Evolutionary conservation across 768 basidiomycete genomes (phyloP), one percentile per base, ranked within the genome.

Genomic region (Solioccasus polychromus): DNA sequence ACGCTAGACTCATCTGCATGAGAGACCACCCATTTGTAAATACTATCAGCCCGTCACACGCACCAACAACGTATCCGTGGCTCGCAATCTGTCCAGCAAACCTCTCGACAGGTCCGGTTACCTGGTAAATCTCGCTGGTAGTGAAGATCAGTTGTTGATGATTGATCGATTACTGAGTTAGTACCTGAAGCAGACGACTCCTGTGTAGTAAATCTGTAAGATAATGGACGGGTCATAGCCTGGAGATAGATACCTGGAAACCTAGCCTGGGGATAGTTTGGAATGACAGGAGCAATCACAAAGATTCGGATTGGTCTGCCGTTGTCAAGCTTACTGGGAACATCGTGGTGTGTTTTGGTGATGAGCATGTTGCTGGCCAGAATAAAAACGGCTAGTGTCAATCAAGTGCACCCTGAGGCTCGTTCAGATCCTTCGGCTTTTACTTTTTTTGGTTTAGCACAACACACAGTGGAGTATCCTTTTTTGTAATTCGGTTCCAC

Each of bases 71-170:
- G 53, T 79, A 90, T 52, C 90, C 90, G 24, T 91, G 85, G 50
- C 85, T 89, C 8, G 90, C 91, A 54, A 93, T 91, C 68, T 88
- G 86, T 12, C 86, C 83, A 0, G 87, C 88, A 60, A 89, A 92
- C 39, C 93, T 80, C 63, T 94, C 92, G n/a, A 95, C 93, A 28
- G 93, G 93, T 0, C 92, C 92, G n/a, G 91, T 94, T 2, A 94
- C 92, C 64, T 91, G 89, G 62, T 96, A 97, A 44, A 97, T 97
- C 70, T 95, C 93, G 58, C 91, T 92, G 58, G 30, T 44, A 19
- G 19, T 25, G 9, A n/a, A 2, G 11, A 32, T 51, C 31, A 23
- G 39, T 43, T 24, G 19, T 43, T 31, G 29, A 40, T 17, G 5
- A 14, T 7, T 12, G 25, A 19, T 46, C 29, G 10, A 32, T 4